A percentile compares a stretch with the other conserved stretches of the same genome.
Conservation (phyloP, 2,329 filamentous ascomycete genomes). For the Alternaria ventricosa region DNA sequence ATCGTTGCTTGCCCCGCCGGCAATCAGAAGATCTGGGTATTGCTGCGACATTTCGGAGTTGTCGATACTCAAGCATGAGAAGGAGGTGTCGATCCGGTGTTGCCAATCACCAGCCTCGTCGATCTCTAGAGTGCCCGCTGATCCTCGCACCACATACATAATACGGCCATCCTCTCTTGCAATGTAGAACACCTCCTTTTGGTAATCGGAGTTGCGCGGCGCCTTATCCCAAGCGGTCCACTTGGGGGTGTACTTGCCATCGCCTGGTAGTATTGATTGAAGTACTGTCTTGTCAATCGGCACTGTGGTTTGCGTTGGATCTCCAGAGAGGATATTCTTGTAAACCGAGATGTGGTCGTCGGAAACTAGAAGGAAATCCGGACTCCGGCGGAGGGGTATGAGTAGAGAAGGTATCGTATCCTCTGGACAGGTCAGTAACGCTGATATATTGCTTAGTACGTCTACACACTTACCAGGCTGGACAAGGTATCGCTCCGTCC, state of each 20-base stretch:
- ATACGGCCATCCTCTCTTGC: constrained; percentile 87
- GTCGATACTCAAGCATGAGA: constrained; percentile 70
- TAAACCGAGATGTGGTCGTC: constrained; percentile 47
- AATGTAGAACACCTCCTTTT: constrained; percentile 81
- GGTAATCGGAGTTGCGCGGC: constrained; percentile 63
- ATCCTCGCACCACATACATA: constrained; percentile 70
- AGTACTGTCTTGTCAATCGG: constrained; percentile 40
- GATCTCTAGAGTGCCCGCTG: constrained; percentile 47
- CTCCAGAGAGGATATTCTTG: constrained; percentile 51
- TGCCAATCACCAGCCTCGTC: constrained; percentile 63
- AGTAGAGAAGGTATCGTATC: constrained; percentile 48
- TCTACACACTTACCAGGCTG: constrained; percentile 32
- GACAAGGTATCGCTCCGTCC: constrained; percentile 35
- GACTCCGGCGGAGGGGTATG: constrained; percentile 49
- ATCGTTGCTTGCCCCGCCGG: constrained; percentile 78
- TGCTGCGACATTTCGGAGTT: constrained; percentile 56
- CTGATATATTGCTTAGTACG: neutral
- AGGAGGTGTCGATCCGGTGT: constrained; percentile 80
- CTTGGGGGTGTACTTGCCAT: constrained; percentile 56
- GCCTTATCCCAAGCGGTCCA: constrained; percentile 90
- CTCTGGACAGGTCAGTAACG: constrained; percentile 33
- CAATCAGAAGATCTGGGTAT: constrained; percentile 78
- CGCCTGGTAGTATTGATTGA: constrained; percentile 54
- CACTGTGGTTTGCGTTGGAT: constrained; percentile 27
- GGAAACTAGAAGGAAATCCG: constrained; percentile 51